phyloP scores from a whole-genome alignment of 208 protist species.

The Trypanosoma brucei region DNA sequence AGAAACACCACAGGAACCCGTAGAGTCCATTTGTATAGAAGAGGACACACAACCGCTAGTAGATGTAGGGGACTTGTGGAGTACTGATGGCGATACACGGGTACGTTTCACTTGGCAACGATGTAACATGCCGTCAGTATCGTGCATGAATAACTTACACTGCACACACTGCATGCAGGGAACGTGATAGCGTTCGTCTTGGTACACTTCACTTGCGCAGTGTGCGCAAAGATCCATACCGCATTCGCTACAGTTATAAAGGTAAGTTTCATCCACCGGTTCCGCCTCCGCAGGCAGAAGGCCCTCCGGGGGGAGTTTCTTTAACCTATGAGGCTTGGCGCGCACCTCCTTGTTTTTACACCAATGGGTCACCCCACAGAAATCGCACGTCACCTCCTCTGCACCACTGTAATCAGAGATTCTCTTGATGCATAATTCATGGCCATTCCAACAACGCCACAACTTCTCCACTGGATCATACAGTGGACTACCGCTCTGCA shows the following conservation, averaged over 20 bases:
- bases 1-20: no score
- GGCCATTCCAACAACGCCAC: constrained; percentile 66
- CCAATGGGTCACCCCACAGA: constrained; percentile 79
- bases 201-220: constrained; percentile 49
- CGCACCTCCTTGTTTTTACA: not conserved
- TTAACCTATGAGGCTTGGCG: no score
- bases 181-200: constrained; percentile 64
- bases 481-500: constrained; percentile 74
- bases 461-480: constrained; percentile 60
- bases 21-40: not conserved
- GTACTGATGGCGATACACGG: not conserved
- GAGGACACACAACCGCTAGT: constrained; percentile 14
- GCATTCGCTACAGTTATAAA: constrained; percentile 70
- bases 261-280: constrained; percentile 6
- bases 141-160: constrained; percentile 44
- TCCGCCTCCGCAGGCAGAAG: not conserved
- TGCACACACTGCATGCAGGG: constrained; percentile 70
- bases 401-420: constrained; percentile 37
- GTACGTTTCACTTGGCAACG: constrained; percentile 27
- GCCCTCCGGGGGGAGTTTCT: no score
- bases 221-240: constrained; percentile 59
- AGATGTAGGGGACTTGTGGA: constrained; percentile 2
- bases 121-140: constrained; percentile 37
- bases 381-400: constrained; percentile 83
- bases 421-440: constrained; percentile 30